Evolutionary conservation across 2,329 filamentous ascomycete genomes (phyloP).

Genomic region (Pseudogymnoascus sp.): DNA sequence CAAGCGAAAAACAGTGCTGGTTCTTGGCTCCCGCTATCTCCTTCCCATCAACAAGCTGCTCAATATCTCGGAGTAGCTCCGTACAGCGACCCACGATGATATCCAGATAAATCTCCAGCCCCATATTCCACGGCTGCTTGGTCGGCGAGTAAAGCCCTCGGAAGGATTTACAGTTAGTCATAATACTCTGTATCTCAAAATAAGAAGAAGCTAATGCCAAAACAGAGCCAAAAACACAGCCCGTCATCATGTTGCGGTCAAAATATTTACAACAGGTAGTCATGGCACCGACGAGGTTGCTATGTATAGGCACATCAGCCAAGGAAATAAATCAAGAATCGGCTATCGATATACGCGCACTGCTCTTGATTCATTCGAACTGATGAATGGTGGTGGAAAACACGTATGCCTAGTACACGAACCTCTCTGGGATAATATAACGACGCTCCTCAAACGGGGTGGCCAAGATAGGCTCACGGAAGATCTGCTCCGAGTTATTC

Average conservation of each 20-base stretch:
- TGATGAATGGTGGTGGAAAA: constrained; percentile 29
- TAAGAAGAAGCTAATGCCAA: constrained; percentile 13
- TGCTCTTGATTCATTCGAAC: constrained; percentile 33
- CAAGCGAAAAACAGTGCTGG: neutral
- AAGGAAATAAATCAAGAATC: constrained; percentile 23
- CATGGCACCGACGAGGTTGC: constrained; percentile 22
- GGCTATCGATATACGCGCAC: constrained; percentile 29
- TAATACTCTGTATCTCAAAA: neutral
- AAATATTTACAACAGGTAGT: constrained; percentile 16
- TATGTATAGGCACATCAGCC: constrained; percentile 37
- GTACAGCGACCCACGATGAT: no score
- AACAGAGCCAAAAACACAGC: constrained; percentile 7
- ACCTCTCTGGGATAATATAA: constrained; percentile 38
- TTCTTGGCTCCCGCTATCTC: neutral
- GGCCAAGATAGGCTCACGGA: constrained; percentile 31
- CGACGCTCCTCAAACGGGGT: constrained; percentile 35
- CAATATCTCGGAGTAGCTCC: neutral
- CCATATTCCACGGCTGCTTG: no score
- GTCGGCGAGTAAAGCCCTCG: no score
- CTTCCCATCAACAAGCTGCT: neutral
- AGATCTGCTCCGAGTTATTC: constrained; percentile 31
- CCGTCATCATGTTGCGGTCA: constrained; percentile 15
- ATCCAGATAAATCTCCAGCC: neutral
- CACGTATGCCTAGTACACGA: constrained; percentile 35
- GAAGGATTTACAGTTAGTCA: constrained; percentile 12